phyloP scores from a whole-genome alignment of 306 rosid genomes.

The Castanea sativa region DNA sequence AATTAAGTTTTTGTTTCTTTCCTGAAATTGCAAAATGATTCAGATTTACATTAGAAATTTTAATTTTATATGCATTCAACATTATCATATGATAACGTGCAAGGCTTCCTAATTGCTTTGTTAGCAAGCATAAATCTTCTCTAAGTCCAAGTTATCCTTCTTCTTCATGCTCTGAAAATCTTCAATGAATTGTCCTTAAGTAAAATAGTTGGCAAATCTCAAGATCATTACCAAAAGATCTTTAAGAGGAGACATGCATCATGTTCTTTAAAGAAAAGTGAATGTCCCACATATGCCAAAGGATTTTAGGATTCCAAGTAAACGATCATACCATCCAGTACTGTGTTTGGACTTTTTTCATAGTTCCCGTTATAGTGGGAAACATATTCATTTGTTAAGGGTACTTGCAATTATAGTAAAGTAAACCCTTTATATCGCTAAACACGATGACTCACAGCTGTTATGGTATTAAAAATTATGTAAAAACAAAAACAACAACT shows the following conservation, averaged over 20 bases:
- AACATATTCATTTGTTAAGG: constrained; percentile 38
- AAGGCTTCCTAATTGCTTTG: no score
- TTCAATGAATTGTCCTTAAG: neutral
- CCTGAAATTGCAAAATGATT: no score
- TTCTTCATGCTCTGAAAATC: no score
- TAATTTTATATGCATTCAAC: no score
- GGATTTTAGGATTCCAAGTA: constrained; percentile 48
- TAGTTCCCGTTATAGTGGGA: constrained; percentile 37
- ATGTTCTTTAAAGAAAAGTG: constrained; percentile 18
- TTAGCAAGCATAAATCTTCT: no score
- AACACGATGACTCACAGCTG: constrained; percentile 15
- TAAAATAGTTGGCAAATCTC: constrained; percentile 5
- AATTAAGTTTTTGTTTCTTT: no score
- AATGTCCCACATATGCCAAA: constrained; percentile 19
- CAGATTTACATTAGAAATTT: no score
- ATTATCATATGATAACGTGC: no score
- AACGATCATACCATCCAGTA: constrained; percentile 36
- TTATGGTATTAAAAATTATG: neutral
- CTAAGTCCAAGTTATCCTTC: no score
- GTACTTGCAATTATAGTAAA: constrained; percentile 38
- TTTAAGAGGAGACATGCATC: constrained; percentile 8
- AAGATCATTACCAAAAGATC: neutral
- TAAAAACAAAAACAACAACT: neutral
- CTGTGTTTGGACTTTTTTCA: constrained; percentile 19
- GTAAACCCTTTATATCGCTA: constrained; percentile 6